Evolutionary conservation across 225 moss, liverwort and hornwort species (phyloP).

Genomic region (Rhytidiadelphus loreus): DNA sequence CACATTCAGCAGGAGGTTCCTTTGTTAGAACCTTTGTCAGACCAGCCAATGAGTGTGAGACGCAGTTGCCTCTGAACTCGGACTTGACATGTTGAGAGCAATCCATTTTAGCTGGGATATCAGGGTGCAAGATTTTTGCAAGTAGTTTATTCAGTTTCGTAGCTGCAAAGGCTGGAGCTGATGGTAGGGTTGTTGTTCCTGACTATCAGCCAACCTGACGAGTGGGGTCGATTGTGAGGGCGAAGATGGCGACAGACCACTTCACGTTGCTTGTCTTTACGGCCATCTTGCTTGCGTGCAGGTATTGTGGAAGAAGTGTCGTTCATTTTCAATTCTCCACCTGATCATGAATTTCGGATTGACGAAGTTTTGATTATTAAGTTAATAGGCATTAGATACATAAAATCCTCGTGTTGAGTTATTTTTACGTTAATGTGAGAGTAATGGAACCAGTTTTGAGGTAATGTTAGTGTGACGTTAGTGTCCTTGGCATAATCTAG

Average conservation of each 20-base stretch:
- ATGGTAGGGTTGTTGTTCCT: background rate
- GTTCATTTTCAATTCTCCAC: background rate
- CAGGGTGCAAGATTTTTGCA: background rate
- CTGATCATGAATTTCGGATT: background rate
- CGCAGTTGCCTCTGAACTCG: background rate
- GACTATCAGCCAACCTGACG: conserved; percentile 12
- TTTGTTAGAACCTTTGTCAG: background rate
- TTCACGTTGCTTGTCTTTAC: conserved; percentile 32
- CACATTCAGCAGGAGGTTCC: background rate
- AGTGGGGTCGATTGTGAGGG: conserved; percentile 37
- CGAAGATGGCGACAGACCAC: conserved; percentile 28
- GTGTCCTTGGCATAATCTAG: background rate
- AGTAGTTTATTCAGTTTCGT: background rate
- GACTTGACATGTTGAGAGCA: background rate
- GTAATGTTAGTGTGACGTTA: background rate
- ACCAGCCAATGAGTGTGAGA: background rate
- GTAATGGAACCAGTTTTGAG: background rate
- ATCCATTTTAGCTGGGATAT: background rate
- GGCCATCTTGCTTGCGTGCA: conserved; percentile 29
- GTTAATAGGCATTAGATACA: background rate
- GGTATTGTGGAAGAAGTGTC: conserved; percentile 1
- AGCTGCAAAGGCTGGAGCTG: background rate
- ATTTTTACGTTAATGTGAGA: background rate
- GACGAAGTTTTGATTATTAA: background rate
- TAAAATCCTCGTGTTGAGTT: background rate